Evolutionary conservation across 495 filamentous ascomycete species (phyloP).

Genomic region (Friedmanniomyces simplex): DNA sequence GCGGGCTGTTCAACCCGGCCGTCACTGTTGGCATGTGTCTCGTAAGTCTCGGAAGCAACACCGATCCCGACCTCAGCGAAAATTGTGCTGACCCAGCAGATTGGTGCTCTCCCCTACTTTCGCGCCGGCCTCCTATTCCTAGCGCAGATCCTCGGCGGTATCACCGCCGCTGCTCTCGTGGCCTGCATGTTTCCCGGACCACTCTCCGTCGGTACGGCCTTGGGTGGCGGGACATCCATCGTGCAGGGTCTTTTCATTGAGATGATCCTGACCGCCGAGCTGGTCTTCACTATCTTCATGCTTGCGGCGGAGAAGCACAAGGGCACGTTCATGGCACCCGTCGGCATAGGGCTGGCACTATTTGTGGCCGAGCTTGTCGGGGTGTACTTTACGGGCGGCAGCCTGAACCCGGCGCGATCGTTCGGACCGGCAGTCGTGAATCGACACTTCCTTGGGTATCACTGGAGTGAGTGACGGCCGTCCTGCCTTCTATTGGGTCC

Average conservation of each 20-base stretch:
- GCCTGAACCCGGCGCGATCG: slow-evolving; percentile 61
- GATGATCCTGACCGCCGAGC: slow-evolving; percentile 65
- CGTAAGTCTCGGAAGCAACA: neutral
- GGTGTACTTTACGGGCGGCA: slow-evolving; percentile 62
- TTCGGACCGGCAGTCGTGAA: slow-evolving; percentile 63
- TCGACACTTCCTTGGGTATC: slow-evolving; percentile 50
- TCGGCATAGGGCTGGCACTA: slow-evolving; percentile 51
- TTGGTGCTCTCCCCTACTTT: slow-evolving; percentile 44
- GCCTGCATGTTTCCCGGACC: slow-evolving; percentile 51
- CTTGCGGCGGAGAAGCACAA: slow-evolving; percentile 76
- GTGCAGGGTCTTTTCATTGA: slow-evolving; percentile 68
- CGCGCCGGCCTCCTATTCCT: slow-evolving; percentile 42
- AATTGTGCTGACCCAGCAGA: slow-evolving; percentile 37
- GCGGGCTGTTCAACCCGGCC: slow-evolving; percentile 70
- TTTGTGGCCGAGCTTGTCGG: slow-evolving; percentile 33
- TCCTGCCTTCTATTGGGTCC: neutral
- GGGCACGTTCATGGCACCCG: slow-evolving; percentile 64
- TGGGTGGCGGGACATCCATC: slow-evolving; percentile 47
- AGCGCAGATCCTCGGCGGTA: slow-evolving; percentile 48
- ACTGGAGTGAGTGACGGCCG: slow-evolving; percentile 54
- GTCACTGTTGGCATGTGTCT: slow-evolving; percentile 29
- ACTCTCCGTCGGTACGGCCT: slow-evolving; percentile 49
- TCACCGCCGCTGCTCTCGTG: slow-evolving; percentile 52
- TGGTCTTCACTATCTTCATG: slow-evolving; percentile 74
- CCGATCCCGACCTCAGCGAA: neutral